phyloP scores from a whole-genome alignment of 441 rosid genomes.

The Omphalea diandra region DNA sequence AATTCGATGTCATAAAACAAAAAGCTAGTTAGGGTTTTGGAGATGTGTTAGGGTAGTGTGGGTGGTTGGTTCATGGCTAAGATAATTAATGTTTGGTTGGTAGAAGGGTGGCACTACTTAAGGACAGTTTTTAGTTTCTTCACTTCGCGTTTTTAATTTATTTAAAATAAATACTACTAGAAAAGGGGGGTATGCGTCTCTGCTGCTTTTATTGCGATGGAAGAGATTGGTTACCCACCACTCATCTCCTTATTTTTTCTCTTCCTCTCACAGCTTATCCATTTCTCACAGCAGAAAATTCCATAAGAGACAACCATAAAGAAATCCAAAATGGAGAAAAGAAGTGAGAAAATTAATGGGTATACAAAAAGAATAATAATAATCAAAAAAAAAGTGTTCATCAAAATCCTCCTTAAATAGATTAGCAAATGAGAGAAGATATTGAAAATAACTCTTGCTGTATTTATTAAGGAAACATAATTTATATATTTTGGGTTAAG shows the following conservation, averaged over 20 bases:
- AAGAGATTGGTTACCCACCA: slow-evolving; percentile 51
- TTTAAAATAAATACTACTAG: too few relatives aligned
- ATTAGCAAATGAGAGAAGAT: too few relatives aligned
- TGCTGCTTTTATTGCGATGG: slow-evolving; percentile 23
- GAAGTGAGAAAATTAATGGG: too few relatives aligned
- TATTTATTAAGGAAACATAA: too few relatives aligned
- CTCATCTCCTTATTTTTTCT: slow-evolving; percentile 33
- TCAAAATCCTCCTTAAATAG: too few relatives aligned
- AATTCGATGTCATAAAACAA: too few relatives aligned
- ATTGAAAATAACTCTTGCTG: too few relatives aligned
- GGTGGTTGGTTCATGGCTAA: slow-evolving; percentile 29
- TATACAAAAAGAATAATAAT: too few relatives aligned
- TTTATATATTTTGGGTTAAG: too few relatives aligned
- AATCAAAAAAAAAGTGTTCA: too few relatives aligned
- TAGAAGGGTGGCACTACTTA: slow-evolving; percentile 27
- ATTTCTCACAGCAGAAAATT: slow-evolving; percentile 24
- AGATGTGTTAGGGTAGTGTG: neutral
- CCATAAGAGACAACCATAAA: slow-evolving; percentile 21
- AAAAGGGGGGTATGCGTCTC: too few relatives aligned
- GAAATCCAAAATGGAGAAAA: neutral
- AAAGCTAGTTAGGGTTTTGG: neutral
- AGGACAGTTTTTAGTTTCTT: slow-evolving; percentile 35
- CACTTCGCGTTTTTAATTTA: slow-evolving; percentile 31
- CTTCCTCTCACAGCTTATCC: slow-evolving; percentile 71
- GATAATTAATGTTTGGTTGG: slow-evolving; percentile 40